These are phyloP conservation scores for Eucalyptus fibrosa DNA, from an alignment of 345 rosid species.

Conservation along the genomic window DNA sequence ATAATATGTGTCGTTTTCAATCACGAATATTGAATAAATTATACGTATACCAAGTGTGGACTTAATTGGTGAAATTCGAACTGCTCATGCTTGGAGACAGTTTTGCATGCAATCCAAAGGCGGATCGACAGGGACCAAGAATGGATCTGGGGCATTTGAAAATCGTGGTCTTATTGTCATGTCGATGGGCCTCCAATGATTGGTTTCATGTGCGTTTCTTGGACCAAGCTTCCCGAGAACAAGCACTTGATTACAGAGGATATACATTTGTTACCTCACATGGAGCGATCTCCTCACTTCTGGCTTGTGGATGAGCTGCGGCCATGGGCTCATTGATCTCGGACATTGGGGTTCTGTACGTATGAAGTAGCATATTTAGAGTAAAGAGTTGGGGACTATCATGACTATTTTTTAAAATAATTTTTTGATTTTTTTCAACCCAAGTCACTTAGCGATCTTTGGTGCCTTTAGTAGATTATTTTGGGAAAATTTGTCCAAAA, in stretches of 20 bases:
- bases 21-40: neutral
- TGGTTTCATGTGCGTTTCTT: neutral
- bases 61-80: too few species aligned
- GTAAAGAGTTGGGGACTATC: neutral
- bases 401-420: neutral
- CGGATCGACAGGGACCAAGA: neutral
- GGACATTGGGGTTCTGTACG: neutral
- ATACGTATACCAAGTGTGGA: neutral
- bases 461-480: too few species aligned
- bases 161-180: neutral
- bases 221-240: neutral
- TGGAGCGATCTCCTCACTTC: neutral
- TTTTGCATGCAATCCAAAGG: neutral
- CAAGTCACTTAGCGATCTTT: too few species aligned
- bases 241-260: neutral
- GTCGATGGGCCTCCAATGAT: neutral
- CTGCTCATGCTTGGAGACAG: neutral
- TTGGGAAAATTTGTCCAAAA: too few species aligned
- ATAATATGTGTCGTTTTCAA: neutral
- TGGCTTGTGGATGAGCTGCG: neutral
- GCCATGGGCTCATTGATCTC: neutral
- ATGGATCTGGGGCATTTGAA: neutral
- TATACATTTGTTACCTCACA: neutral
- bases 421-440: too few species aligned
- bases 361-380: neutral